Evolutionary conservation across 768 basidiomycete genomes (phyloP).

Genomic region (Phanerodontia chrysosporium): DNA sequence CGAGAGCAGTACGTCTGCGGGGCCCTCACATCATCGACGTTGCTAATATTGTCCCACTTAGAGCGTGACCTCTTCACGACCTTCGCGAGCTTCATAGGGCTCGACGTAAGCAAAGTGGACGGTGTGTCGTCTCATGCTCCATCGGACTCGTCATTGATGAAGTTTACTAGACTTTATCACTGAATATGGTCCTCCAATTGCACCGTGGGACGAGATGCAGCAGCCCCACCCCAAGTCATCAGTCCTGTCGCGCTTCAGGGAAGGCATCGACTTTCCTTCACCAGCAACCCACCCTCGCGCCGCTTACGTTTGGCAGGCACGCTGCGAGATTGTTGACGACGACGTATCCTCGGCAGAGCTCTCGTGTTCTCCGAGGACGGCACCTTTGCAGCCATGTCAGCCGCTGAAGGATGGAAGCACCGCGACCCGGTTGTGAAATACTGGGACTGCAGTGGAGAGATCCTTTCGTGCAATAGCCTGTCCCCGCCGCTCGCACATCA

Average conservation of each 20-base stretch:
- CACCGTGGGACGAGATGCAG: constrained; percentile 21
- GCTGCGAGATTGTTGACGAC: constrained; percentile 27
- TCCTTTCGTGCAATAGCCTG: constrained; percentile 5
- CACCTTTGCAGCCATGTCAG: constrained; percentile 22
- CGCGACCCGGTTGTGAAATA: constrained; percentile 27
- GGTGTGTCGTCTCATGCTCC: neutral
- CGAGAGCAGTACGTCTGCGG: neutral
- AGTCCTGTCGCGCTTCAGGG: constrained; percentile 32
- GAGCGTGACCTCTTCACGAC: neutral
- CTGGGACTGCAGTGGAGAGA: constrained; percentile 20
- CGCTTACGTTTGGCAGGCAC: constrained; percentile 30
- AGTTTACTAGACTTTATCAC: neutral
- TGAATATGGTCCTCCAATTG: neutral
- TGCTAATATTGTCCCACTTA: neutral
- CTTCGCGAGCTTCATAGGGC: neutral
- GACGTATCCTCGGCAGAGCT: neutral
- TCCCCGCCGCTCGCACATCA: constrained; percentile 22
- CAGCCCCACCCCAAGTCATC: constrained; percentile 28
- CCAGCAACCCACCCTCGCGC: constrained; percentile 21
- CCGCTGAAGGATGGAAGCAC: constrained; percentile 31
- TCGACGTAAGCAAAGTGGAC: neutral
- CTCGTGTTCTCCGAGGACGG: constrained; percentile 15
- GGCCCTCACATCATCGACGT: neutral
- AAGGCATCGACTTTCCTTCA: constrained; percentile 17
- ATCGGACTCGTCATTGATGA: too few species aligned